Evolutionary conservation across 495 filamentous ascomycete genomes (phyloP).

Genomic region (Hypoxylon subgilvum): DNA sequence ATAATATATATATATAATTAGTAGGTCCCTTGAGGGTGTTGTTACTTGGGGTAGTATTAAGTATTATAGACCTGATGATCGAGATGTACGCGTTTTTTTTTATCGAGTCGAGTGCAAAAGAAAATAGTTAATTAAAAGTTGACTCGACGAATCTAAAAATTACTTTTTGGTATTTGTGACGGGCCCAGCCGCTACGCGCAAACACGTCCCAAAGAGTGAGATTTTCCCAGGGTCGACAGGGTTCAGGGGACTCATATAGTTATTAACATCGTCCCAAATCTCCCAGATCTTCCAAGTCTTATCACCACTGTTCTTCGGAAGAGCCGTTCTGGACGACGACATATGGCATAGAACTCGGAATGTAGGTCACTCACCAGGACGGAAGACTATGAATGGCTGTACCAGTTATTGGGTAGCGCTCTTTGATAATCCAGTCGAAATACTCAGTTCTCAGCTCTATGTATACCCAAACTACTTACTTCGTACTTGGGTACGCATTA

Average conservation of each 20-base stretch:
- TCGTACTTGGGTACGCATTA: background rate
- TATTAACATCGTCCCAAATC: conserved; percentile 29
- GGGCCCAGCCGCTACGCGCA: conserved; percentile 35
- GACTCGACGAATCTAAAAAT: conserved; percentile 16
- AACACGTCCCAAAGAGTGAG: conserved; percentile 36
- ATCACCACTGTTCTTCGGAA: background rate
- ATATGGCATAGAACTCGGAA: too few species aligned
- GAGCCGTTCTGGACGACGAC: background rate
- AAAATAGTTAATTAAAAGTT: conserved; percentile 18
- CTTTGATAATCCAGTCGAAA: conserved; percentile 2
- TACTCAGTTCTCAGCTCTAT: too few species aligned
- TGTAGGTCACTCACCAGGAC: too few species aligned
- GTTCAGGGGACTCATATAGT: conserved; percentile 28
- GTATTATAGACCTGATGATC: conserved; percentile 6
- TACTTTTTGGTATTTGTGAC: conserved; percentile 29
- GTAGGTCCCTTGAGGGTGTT: too few species aligned
- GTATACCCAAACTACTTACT: too few species aligned
- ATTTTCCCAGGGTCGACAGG: conserved; percentile 36
- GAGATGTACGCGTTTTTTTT: background rate
- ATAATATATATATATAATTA: conserved; percentile 17
- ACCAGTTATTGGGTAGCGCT: too few species aligned
- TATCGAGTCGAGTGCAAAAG: conserved; percentile 2
- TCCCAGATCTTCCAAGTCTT: conserved; percentile 10
- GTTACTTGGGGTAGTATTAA: conserved; percentile 16
- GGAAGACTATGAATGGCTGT: too few species aligned